phyloP scores from a whole-genome alignment of 805 yeast genomes.

The Spathaspora arborariae region DNA sequence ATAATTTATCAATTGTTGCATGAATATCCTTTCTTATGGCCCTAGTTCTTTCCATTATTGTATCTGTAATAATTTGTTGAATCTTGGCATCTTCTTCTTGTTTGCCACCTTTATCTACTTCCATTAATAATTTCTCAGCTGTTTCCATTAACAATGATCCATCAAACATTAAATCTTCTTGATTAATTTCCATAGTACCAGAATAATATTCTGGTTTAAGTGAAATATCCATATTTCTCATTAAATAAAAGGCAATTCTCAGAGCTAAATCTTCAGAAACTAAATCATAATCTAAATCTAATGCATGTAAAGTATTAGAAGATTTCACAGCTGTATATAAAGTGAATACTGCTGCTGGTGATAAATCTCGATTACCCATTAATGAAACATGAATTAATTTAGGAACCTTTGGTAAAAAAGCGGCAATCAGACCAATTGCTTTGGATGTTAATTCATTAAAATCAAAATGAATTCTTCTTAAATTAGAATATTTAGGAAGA shows the following conservation, averaged over 20 bases:
- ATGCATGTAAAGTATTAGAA: constrained; percentile 43
- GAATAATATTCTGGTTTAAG: constrained; percentile 23
- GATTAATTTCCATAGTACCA: constrained; percentile 13
- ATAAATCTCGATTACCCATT: constrained; percentile 47
- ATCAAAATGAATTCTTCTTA: constrained; percentile 53
- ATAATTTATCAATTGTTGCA: constrained; percentile 46
- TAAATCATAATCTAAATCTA: constrained; percentile 53
- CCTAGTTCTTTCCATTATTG: constrained; percentile 48
- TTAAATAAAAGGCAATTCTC: constrained; percentile 51
- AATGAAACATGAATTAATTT: constrained; percentile 51
- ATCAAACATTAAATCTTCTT: constrained; percentile 65
- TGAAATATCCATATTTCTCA: constrained; percentile 52
- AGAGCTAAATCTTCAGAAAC: constrained; percentile 50
- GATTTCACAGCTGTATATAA: constrained; percentile 48
- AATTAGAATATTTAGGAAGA: constrained; percentile 42
- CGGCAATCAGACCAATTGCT: constrained; percentile 46
- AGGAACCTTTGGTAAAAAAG: constrained; percentile 45
- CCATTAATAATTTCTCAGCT: constrained; percentile 59
- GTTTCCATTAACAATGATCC: constrained; percentile 72
- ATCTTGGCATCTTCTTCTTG: constrained; percentile 34
- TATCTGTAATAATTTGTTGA: constrained; percentile 45
- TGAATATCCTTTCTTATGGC: constrained; percentile 50
- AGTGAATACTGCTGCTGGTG: constrained; percentile 42
- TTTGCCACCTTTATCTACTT: constrained; percentile 34
- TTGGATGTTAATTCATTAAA: constrained; percentile 46